phyloP scores from a whole-genome alignment of 495 filamentous ascomycete species.

The Hypomontagnella monticulosa region DNA sequence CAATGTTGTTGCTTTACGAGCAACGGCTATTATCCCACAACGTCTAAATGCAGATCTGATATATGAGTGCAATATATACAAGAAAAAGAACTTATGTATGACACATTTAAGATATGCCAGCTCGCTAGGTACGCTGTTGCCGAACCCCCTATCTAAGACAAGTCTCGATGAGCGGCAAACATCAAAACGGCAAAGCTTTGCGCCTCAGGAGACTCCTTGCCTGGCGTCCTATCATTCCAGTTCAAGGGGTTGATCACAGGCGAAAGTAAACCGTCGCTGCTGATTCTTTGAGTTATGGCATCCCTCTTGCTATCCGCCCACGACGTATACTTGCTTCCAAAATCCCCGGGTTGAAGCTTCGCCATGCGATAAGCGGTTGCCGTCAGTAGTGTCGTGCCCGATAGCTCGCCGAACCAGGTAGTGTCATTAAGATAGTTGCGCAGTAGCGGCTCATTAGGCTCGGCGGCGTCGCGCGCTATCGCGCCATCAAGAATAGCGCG shows the following conservation, averaged over 20 bases:
- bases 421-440: slow-evolving; percentile 62
- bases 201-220: slow-evolving; percentile 55
- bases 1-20: background rate
- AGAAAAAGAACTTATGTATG: background rate
- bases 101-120: background rate
- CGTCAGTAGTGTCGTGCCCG: slow-evolving; percentile 58
- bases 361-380: slow-evolving; percentile 59
- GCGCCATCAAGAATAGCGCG: slow-evolving; percentile 60
- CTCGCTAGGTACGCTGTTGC: background rate
- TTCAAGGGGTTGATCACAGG: slow-evolving; percentile 61
- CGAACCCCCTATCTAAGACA: background rate
- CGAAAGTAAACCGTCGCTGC: slow-evolving; percentile 51
- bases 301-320: slow-evolving; percentile 59
- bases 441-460: slow-evolving; percentile 54
- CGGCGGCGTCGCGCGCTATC: slow-evolving; percentile 48
- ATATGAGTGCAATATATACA: background rate
- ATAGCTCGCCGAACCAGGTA: slow-evolving; percentile 62
- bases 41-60: background rate
- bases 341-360: slow-evolving; percentile 50
- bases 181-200: slow-evolving; percentile 59
- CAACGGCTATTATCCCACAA: too few species aligned
- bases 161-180: slow-evolving; percentile 59
- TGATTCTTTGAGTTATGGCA: slow-evolving; percentile 47
- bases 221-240: slow-evolving; percentile 52
- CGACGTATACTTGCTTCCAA: slow-evolving; percentile 50